Conservation (phyloP, 768 basidiomycete genomes). For the Gautieria morchelliformis region DNA sequence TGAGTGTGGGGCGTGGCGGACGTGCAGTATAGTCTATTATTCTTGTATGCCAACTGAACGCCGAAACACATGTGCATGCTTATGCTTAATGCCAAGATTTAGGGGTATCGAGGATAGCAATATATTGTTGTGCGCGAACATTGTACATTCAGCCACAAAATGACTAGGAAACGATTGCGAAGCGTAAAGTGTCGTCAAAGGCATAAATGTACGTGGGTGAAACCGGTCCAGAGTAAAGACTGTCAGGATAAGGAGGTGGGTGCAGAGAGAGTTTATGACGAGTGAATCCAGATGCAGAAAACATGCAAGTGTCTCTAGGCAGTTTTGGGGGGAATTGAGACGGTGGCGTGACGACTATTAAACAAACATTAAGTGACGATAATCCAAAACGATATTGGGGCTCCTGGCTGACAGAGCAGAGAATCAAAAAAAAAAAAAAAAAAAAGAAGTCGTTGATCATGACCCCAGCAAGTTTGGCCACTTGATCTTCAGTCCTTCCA, state of each 20-base stretch:
- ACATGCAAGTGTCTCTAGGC: not conserved
- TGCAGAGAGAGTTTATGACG: not conserved
- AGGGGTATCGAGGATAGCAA: not conserved
- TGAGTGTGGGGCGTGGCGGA: slow-evolving; percentile 27
- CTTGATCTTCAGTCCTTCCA: slow-evolving; percentile 83
- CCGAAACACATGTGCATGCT: not conserved
- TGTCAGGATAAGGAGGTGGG: not conserved
- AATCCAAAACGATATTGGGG: not conserved
- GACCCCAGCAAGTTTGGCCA: slow-evolving; percentile 46
- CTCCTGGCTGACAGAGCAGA: too few relatives aligned
- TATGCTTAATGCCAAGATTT: slow-evolving; percentile 3
- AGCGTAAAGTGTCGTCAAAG: not conserved
- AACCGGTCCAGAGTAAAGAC: not conserved
- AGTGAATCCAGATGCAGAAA: too few relatives aligned
- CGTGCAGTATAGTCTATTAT: slow-evolving; percentile 9
- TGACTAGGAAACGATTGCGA: not conserved
- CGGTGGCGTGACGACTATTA: not conserved
- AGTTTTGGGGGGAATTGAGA: not conserved
- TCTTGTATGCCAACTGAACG: slow-evolving; percentile 4
- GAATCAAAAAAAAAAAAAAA: not conserved
- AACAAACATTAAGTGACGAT: not conserved
- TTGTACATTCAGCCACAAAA: not conserved
- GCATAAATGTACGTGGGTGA: not conserved
- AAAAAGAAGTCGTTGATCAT: not conserved
- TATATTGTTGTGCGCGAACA: not conserved